These are phyloP conservation scores for Stemphylium vesicarium DNA, from an alignment of 2,329 filamentous ascomycete species.

Conservation along the genomic window DNA sequence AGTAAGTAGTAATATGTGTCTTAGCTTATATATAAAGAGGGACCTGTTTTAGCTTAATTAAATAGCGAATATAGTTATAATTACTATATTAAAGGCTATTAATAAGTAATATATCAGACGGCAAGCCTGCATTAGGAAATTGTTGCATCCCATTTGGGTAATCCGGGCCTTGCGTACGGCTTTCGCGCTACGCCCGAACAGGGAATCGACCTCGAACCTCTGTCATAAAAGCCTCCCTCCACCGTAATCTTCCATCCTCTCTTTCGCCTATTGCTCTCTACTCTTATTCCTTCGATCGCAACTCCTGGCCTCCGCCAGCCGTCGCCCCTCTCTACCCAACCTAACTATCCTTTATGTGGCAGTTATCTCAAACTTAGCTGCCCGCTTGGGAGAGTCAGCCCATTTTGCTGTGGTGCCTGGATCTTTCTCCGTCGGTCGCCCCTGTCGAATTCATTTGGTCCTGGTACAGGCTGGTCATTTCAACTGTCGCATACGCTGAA, in stretches of 20 bases:
- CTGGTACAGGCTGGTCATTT: neutral
- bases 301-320: neutral
- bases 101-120: no score
- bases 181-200: slow-evolving; percentile 2
- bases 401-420: neutral
- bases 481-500: neutral
- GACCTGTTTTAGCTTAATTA: no score
- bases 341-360: neutral
- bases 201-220: neutral
- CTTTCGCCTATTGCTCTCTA: slow-evolving; percentile 1
- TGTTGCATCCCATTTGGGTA: neutral
- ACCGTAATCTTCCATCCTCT: slow-evolving; percentile 1
- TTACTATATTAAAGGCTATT: no score
- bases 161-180: neutral
- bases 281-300: neutral
- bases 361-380: neutral
- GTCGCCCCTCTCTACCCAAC: neutral
- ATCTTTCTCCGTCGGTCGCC: neutral
- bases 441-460: neutral
- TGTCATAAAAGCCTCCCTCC: neutral
- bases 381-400: neutral
- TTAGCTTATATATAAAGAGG: no score
- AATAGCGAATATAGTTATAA: no score
- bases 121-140: slow-evolving; percentile 2
- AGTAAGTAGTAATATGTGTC: no score